Evolutionary conservation across 495 filamentous ascomycete species (phyloP).

Genomic region (Rostrohypoxylon terebratum): DNA sequence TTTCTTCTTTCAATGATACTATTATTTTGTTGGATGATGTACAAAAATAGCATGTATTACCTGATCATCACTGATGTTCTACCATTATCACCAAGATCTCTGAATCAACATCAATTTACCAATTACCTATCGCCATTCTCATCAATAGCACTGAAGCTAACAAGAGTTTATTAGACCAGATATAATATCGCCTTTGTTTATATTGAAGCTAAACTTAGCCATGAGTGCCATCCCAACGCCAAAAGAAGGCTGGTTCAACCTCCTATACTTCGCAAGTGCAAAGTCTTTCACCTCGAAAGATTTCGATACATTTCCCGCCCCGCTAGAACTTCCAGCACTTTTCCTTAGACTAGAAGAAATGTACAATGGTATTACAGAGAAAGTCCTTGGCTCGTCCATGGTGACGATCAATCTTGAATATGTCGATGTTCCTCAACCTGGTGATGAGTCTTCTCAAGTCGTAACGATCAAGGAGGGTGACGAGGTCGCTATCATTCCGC

Average conservation of each 20-base stretch:
- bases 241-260: constrained; percentile 72
- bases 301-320: constrained; percentile 78
- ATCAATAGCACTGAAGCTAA: constrained; percentile 40
- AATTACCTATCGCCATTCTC: constrained; percentile 27
- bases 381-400: constrained; percentile 79
- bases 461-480: constrained; percentile 83
- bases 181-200: background rate
- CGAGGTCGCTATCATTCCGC: constrained; percentile 95
- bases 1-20: too few species aligned
- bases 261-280: constrained; percentile 89
- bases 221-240: constrained; percentile 56
- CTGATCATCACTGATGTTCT: constrained; percentile 64
- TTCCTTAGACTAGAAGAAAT: constrained; percentile 78
- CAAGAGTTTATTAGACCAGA: constrained; percentile 16
- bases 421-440: constrained; percentile 72
- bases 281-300: constrained; percentile 77
- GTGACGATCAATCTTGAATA: constrained; percentile 91
- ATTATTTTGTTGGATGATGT: constrained; percentile 55
- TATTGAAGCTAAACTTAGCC: background rate
- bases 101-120: constrained; percentile 56
- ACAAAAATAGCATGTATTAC: constrained; percentile 76
- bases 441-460: constrained; percentile 48
- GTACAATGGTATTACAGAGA: constrained; percentile 82
- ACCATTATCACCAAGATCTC: constrained; percentile 71
- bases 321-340: constrained; percentile 72